phyloP scores from a whole-genome alignment of 2,329 filamentous ascomycete species.

The Incumbomyces lentus region DNA sequence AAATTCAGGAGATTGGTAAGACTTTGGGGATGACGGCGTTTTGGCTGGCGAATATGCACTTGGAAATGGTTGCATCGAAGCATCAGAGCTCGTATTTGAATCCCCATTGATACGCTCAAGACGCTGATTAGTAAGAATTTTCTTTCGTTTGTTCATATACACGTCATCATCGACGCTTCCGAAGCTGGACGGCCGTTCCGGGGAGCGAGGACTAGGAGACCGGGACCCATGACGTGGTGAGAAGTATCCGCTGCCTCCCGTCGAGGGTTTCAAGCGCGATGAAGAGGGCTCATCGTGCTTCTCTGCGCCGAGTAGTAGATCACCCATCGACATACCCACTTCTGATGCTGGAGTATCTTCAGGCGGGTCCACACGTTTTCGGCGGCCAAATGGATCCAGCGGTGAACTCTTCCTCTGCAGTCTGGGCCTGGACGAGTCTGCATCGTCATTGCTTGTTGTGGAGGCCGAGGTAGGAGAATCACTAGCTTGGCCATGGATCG shows the following conservation, averaged over 20 bases:
- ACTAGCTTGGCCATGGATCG: background rate
- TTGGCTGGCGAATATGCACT: background rate
- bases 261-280: no score
- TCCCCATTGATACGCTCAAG: background rate
- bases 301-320: background rate
- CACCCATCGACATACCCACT: conserved; percentile 6
- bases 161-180: background rate
- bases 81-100: background rate
- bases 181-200: background rate
- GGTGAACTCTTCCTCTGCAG: background rate
- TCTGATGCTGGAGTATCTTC: background rate
- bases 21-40: background rate
- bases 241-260: background rate
- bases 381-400: conserved; percentile 4
- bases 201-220: background rate
- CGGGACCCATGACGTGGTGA: background rate
- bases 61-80: background rate
- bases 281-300: background rate
- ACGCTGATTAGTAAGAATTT: background rate
- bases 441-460: background rate
- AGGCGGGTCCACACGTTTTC: background rate
- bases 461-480: background rate
- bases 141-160: background rate
- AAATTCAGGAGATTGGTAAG: background rate
- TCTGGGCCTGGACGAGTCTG: background rate